Evolutionary conservation across 805 yeast species (phyloP), one percentile per base, ranked within the genome.

Genomic region (Candida arabinofermentans): DNA sequence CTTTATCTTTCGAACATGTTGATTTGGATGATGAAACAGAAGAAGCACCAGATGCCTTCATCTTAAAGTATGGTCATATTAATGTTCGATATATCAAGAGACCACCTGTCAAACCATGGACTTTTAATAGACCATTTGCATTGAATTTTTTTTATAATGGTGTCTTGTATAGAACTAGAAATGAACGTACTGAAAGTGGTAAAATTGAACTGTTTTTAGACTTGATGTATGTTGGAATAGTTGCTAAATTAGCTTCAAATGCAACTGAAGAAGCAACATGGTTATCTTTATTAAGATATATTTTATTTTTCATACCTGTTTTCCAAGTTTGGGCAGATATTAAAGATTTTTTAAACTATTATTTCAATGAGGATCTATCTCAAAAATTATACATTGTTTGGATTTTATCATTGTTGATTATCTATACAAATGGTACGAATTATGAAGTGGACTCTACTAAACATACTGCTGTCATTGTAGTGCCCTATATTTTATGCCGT

Each of bases 261-360:
- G 81, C 81, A 1, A 66, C 75, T 4, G 75, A 71, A 42, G 56
- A 71, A 14, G 78, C 80, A 24, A 57, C 67, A 16, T 81, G 81
- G 29, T 54, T 53, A 3, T 58, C 77, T 0, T 57, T 80, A 21
- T 58, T 72, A 29, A 67, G 67, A 47, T 80, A 78, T 52, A 40
- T 76, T 5, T 50, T 80, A 32, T 54, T 77, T 2, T 80, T 79
- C 42, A 38, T 74, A 16, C 84, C 83, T 0, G 71, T 79, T n/a
- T 81, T 79, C 76, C 71, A 70, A 17, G 74, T 80, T 18, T 81
- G 86, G 86, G 58, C 70, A n/a, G 85, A 79, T 51, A 64, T 80
- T 43, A 75, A 77, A 51, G 84, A 79, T 43, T 70, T 79, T 50
- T 76, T 78, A 70, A 78, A 81, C 58, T 79, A 77, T 53, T 80